These are phyloP conservation scores for Kazachstania sp. DNA, from an alignment of 1,139 yeast species.

Conservation along the genomic window DNA sequence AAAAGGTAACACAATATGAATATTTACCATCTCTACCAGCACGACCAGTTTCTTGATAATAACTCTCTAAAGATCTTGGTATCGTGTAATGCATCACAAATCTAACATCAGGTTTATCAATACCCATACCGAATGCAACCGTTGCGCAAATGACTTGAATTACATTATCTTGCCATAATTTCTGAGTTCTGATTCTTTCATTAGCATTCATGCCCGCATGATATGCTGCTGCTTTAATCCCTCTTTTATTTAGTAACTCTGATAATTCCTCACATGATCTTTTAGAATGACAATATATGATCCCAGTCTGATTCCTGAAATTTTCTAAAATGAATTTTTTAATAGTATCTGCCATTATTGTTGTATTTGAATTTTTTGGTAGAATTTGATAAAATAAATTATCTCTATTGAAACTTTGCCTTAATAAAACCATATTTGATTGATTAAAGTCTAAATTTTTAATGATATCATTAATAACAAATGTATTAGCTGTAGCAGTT, in stretches of 20 bases:
- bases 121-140: constrained; percentile 98
- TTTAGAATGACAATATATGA: constrained; percentile 87
- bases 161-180: constrained; percentile 67
- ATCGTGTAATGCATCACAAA: constrained; percentile 84
- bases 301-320: constrained; percentile 63
- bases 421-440: constrained; percentile 33
- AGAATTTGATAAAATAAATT: constrained; percentile 73
- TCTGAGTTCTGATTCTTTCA: constrained; percentile 61
- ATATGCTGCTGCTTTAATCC: constrained; percentile 63
- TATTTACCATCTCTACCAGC: constrained; percentile 91
- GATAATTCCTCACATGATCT: constrained; percentile 80
- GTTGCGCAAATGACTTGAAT: constrained; percentile 90
- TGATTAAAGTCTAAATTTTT: constrained; percentile 50
- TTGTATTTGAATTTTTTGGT: constrained; percentile 48
- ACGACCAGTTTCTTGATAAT: constrained; percentile 95
- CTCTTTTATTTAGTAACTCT: constrained; percentile 46
- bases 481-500: constrained; percentile 95
- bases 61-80: constrained; percentile 88
- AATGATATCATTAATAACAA: constrained; percentile 76
- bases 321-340: constrained; percentile 44
- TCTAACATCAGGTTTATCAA: constrained; percentile 90
- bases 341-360: constrained; percentile 43
- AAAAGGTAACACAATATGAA: constrained; percentile 77
- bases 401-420: constrained; percentile 81
- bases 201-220: constrained; percentile 91